Conservation (phyloP, 108 stramenopile species). For the Epipyxis sp. region DNA sequence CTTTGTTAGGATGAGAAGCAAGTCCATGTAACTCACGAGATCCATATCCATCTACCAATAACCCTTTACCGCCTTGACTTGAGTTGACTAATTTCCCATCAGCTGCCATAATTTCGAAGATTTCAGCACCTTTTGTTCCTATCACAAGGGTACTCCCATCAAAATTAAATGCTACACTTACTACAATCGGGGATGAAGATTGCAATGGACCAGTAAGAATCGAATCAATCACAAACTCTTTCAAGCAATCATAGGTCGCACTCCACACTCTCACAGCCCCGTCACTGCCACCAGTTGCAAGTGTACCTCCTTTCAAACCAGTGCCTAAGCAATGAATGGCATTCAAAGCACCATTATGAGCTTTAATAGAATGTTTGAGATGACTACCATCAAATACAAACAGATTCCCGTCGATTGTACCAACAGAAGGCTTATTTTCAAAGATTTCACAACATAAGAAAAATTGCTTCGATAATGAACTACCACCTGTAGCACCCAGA, state of each 20-base stretch:
- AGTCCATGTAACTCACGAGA: neutral
- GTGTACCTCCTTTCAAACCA: neutral
- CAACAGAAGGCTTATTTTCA: neutral
- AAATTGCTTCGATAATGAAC: too few relatives aligned
- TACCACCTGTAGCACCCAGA: neutral
- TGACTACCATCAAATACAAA: neutral
- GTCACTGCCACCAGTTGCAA: neutral
- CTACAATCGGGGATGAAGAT: too few relatives aligned
- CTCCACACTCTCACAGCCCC: neutral
- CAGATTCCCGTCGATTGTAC: neutral
- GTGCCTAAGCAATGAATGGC: neutral
- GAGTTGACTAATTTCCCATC: too few relatives aligned
- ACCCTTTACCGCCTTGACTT: too few relatives aligned
- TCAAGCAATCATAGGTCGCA: neutral
- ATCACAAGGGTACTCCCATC: neutral
- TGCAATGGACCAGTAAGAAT: neutral
- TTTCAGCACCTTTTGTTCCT: neutral
- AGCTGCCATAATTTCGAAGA: conserved; percentile 1
- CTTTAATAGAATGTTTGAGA: neutral
- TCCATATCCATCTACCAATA: neutral
- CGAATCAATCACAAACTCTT: neutral
- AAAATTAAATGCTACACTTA: neutral
- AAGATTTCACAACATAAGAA: neutral
- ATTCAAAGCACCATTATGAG: neutral
- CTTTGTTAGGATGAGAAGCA: neutral